These are phyloP conservation scores for Colletotrichum caudatum DNA, from an alignment of 2,329 filamentous ascomycete species.

Conservation along the genomic window DNA sequence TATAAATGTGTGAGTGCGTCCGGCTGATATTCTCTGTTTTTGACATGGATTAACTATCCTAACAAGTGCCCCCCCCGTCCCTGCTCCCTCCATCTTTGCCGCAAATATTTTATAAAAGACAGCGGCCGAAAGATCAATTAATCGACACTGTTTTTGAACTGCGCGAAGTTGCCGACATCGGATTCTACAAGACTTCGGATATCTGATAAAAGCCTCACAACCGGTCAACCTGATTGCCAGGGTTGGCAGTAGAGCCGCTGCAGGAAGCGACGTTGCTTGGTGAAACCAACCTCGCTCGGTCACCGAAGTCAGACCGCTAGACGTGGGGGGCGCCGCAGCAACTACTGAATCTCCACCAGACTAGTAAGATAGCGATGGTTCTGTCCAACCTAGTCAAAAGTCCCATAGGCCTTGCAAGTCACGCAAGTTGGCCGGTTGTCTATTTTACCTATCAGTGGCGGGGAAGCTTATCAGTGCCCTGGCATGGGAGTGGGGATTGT, in stretches of 20 bases:
- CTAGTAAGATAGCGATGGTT: neutral
- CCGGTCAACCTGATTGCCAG: conserved; percentile 9
- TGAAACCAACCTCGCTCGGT: neutral
- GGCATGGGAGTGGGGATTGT: conserved; percentile 1
- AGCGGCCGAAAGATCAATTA: neutral
- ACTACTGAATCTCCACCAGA: neutral
- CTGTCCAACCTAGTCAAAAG: neutral
- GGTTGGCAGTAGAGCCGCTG: neutral
- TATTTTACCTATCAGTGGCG: conserved; percentile 5
- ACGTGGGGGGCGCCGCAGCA: neutral
- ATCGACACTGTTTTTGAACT: neutral
- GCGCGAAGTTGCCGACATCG: neutral
- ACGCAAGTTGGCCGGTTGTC: neutral
- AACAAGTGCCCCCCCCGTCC: no score
- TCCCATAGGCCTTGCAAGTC: neutral
- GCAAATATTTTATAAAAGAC: no score
- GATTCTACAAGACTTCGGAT: neutral
- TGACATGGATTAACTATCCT: no score
- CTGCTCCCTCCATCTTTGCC: no score
- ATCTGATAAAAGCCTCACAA: neutral
- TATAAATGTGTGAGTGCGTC: no score
- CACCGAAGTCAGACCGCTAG: conserved; percentile 7
- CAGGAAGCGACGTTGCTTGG: neutral
- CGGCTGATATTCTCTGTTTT: no score
- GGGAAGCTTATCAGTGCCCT: conserved; percentile 31